These are phyloP conservation scores for Boletus vinaceobasis DNA, from an alignment of 768 basidiomycete species.

Conservation along the genomic window DNA sequence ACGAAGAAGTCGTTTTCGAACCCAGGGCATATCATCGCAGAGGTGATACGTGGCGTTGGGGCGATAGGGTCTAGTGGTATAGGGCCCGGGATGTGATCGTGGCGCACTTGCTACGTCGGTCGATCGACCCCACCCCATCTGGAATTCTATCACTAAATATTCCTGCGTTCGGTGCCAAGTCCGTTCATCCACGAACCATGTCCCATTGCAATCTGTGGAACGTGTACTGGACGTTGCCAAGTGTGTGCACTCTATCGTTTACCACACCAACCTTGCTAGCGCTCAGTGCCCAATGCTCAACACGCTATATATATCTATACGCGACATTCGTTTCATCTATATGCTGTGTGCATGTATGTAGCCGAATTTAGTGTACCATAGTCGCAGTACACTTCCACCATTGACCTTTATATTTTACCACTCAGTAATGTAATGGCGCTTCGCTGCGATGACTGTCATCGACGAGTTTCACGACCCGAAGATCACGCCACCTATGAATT, in stretches of 20 bases:
- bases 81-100: neutral
- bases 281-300: neutral
- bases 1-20: constrained; percentile 16
- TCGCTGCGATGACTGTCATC: neutral
- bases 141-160: no score
- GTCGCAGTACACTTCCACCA: neutral
- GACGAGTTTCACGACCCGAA: neutral
- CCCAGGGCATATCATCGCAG: constrained; percentile 28
- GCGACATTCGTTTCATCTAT: neutral
- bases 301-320: neutral
- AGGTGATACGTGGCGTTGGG: constrained; percentile 44
- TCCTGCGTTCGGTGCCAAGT: neutral
- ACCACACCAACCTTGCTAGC: neutral
- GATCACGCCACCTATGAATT: constrained; percentile 25
- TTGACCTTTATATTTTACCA: neutral
- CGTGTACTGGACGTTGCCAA: no score
- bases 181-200: neutral
- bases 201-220: neutral
- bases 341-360: neutral
- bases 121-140: neutral
- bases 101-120: neutral
- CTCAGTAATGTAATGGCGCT: neutral
- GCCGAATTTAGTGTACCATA: neutral
- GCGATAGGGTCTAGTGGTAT: constrained; percentile 25
- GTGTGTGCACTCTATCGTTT: neutral